Evolutionary conservation across 2,329 filamentous ascomycete genomes (phyloP), one percentile per base, ranked within the genome.

Genomic region (Phaeosphaeria sp.): DNA sequence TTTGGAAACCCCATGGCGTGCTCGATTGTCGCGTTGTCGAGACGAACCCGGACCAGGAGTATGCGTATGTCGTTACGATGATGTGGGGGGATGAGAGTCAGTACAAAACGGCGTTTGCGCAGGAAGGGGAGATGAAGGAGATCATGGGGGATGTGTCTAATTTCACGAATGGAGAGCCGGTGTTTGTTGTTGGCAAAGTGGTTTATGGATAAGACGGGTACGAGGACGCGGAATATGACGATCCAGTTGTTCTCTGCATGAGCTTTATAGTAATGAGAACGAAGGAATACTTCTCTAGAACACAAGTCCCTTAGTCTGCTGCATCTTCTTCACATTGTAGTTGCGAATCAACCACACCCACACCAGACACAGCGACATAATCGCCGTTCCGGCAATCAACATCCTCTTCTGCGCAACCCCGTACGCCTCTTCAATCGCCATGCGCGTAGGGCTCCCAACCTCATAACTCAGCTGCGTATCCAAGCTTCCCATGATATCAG

Each of bases 341-440:
- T 66, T 66, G 55, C 57, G 58, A 44, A 66, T 64, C 33, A 66
- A 15, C n/a, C 57, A 36, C 21, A 66, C 59, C 63, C 63, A 66
- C 22, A 64, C 21, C 22, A 66, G 44, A 5, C 55, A 50, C 52
- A 66, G 43, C 5, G 43, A 55, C 61, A 66, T 66, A 18, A 66
- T 64, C 2, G 51, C 62, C 3, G 58, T 63, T 11, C 81, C 82
- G 1, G 80, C 79, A 53, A 82, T 82, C 49, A 80, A 80, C 39
- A 84, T 72, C 39, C 82, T 61, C 13, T 77, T 71, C 67, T 83
- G 81, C 0, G 78, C 76, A 48, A 80, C 68, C 49, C 75, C 74
- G 55, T 83, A 83, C 4, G 77, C 76, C 24, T 72, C 57, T 45
- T 82, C 75, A 9, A 82, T 77, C 0, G 74, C 77, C 6, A 77